A percentile compares a stretch with the other conserved stretches of the same genome.
phyloP scores from a whole-genome alignment of 2,329 filamentous ascomycete genomes.

The Hypoxylon sp. region DNA sequence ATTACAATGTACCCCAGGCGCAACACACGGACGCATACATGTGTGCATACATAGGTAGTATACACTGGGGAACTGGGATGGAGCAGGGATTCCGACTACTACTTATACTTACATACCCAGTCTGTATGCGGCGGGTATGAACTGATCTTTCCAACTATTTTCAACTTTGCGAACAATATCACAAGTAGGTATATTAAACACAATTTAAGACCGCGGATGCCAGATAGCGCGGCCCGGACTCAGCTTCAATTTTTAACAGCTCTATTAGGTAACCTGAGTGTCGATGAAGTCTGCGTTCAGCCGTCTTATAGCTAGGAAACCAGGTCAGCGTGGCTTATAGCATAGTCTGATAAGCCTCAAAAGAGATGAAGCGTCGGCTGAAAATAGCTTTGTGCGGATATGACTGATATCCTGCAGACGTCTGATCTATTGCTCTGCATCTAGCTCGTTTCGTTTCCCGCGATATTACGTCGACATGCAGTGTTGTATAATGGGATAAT shows the following conservation, averaged over 20 bases:
- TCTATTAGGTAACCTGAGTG: slow-evolving; percentile 1
- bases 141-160: slow-evolving; percentile 14
- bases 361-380: background rate
- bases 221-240: slow-evolving; percentile 22
- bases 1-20: slow-evolving; percentile 30
- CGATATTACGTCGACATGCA: slow-evolving; percentile 13
- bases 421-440: slow-evolving; percentile 4
- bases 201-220: slow-evolving; percentile 27
- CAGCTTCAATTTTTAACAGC: slow-evolving; percentile 17
- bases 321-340: background rate
- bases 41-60: slow-evolving; percentile 2
- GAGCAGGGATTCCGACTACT: slow-evolving; percentile 14
- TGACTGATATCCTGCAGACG: slow-evolving; percentile 1
- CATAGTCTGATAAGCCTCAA: slow-evolving; percentile 12
- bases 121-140: background rate
- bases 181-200: slow-evolving; percentile 3
- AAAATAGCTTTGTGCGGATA: background rate
- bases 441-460: slow-evolving; percentile 13
- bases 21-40: slow-evolving; percentile 13
- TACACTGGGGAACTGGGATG: slow-evolving; percentile 1
- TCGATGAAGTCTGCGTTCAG: slow-evolving; percentile 10
- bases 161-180: slow-evolving; percentile 9
- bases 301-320: slow-evolving; percentile 8
- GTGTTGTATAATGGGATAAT: slow-evolving; percentile 11
- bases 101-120: slow-evolving; percentile 8